Base-by-base conservation (phyloP, 176 grass and related monocot species). In the Avena eriantha region DNA sequence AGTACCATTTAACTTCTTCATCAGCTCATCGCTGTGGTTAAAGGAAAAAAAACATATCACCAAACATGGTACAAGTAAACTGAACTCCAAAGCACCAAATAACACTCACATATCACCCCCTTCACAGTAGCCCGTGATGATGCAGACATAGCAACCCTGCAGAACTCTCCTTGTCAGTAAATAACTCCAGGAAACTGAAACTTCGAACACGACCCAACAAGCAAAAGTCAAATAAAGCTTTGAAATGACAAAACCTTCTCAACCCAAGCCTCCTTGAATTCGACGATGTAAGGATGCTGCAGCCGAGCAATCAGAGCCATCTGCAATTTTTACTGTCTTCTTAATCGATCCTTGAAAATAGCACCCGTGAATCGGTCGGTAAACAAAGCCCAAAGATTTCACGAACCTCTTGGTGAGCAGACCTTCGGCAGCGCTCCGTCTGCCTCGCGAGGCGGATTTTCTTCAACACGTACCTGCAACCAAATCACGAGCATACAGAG, bases 231-330 rank as follows among this genome's bases (percentile, higher is more conserved):
- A 54, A 76, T 19, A 22, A 81, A 80, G 49, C n/a, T 75, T 35
- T 18, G 49, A 47, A 69, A 63, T 3, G 7, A 12, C 3, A 69
- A 69, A 81, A 91, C 97, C 97, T 99, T 96, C 77, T 99, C 94
- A 78, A 99, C 97, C 97, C 97, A 99, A 80, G 94, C 97, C 83
- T 99, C 94, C 65, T 99, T 99, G 92, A 96, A 99, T 80, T 99
- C 97, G 17, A 99, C 94, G 55, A 99, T 99, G 61, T 90, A 99
- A 81, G 94, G 97, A 87, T 99, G 89, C 21, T 96, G 94, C n/a
- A 99, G 76, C 19, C 90, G 88, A 77, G 97, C 94, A 81, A 97
- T 99, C 31, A 99, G 85, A 86, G 90, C 92, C 97, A 99, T 99
- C 97, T 99, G 79, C 86, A 92, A 69, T 79, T 69, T 48, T 69